Evolutionary conservation across 2,329 filamentous ascomycete species (phyloP), one percentile per base, ranked within the genome.

Genomic region (Cladosporium sp.): DNA sequence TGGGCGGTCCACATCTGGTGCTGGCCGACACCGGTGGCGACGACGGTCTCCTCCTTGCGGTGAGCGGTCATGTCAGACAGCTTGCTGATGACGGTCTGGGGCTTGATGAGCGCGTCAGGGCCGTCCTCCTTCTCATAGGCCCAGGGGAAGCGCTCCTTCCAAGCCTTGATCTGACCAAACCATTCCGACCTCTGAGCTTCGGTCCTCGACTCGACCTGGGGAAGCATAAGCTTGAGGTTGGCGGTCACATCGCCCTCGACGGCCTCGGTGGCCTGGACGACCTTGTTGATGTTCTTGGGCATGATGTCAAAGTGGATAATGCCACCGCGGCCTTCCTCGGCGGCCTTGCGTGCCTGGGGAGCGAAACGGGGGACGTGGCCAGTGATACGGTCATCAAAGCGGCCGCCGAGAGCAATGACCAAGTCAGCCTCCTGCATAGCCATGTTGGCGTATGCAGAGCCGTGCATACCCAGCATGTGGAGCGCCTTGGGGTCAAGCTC

Each of bases 241-340:
- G 84, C 74, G 2, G 85, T 84, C 24, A 96, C 89, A 65, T 97
- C 92, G 53, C 93, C 93, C 73, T 96, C 92, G 15, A 97, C 85
- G 40, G 93, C 92, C 73, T 96, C 90, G 37, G 88, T 96, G 7
- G 92, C 91, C 73, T 97, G 89, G 12, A 99, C 87, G 37, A 97
- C 91, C 80, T 97, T 99, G 83, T 97, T 97, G 75, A 97, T 97
- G 77, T 99, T 97, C 84, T 99, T 99, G 62, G 93, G 92, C 86
- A 97, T 87, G 64, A 99, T 92, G 69, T 97, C 92, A 64, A 97
- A 97, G 72, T 99, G 92, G 13, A 97, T 82, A 63, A 99, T 97
- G 64, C 93, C 93, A 62, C 93, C 93, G 56, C 90, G 87, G 48
- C 84, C 84, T 73, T 96, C 88, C 9, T 80, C 77, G 3, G 89